Evolutionary conservation across 1,284 basidiomycete genomes (phyloP).

Genomic region (Cerioporus squamosus): DNA sequence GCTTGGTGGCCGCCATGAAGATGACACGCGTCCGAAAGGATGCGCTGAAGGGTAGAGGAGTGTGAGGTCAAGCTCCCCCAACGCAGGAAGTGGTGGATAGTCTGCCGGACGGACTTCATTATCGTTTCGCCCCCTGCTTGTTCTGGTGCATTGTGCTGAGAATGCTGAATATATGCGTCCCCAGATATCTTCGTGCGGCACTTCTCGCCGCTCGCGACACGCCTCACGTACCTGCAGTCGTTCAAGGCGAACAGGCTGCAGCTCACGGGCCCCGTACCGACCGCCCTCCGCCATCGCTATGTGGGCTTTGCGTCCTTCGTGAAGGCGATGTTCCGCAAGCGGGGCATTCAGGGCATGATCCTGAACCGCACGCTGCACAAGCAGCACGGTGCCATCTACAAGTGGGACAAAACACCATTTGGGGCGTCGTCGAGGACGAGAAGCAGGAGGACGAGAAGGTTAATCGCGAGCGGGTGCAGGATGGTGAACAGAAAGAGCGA

Average conservation of each 20-base stretch:
- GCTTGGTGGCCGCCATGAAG: too few species aligned
- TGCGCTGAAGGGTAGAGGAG: too few species aligned
- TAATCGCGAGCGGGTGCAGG: not conserved
- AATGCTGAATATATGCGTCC: not conserved
- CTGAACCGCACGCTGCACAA: slow-evolving; percentile 46
- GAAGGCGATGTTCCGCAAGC: slow-evolving; percentile 44
- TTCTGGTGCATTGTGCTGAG: not conserved
- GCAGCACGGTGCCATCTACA: slow-evolving; percentile 49
- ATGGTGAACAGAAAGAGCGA: not conserved
- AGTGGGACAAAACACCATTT: slow-evolving; percentile 44
- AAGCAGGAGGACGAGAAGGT: not conserved
- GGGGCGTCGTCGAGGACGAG: slow-evolving; percentile 34
- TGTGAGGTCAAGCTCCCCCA: too few species aligned
- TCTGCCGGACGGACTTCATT: too few species aligned
- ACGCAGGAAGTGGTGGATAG: too few species aligned
- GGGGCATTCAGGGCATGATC: slow-evolving; percentile 42
- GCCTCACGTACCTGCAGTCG: slow-evolving; percentile 20
- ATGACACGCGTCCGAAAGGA: too few species aligned
- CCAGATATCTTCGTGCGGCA: slow-evolving; percentile 37
- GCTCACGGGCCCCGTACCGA: slow-evolving; percentile 48
- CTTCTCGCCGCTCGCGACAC: slow-evolving; percentile 39
- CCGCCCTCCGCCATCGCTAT: slow-evolving; percentile 48
- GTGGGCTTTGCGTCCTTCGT: slow-evolving; percentile 51
- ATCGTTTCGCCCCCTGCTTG: too few species aligned
- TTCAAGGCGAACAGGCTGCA: slow-evolving; percentile 53